Conservation (phyloP, 2,329 filamentous ascomycete genomes). For the Nothomitra cinnamomea region DNA sequence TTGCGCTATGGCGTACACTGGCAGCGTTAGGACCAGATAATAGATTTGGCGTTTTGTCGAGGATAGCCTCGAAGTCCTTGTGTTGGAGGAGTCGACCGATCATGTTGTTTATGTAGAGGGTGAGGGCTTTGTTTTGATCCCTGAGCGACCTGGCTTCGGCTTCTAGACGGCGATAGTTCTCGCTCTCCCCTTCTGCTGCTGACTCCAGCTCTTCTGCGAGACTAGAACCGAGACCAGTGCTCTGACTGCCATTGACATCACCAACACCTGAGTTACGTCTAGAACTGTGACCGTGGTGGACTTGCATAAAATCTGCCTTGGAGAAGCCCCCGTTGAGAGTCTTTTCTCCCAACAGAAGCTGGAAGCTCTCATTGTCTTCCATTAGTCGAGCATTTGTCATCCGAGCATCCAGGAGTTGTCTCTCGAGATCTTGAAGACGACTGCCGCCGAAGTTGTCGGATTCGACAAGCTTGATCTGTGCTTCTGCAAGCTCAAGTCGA, state of each 20-base stretch:
- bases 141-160: constrained; percentile 61
- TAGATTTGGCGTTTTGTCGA: constrained; percentile 59
- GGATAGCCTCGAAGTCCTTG: constrained; percentile 85
- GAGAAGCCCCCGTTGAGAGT: constrained; percentile 88
- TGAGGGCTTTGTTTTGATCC: constrained; percentile 94
- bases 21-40: constrained; percentile 27
- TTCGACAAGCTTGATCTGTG: constrained; percentile 88
- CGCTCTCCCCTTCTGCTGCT: constrained; percentile 41
- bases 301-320: constrained; percentile 60
- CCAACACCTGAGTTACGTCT: not conserved
- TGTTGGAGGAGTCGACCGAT: constrained; percentile 89
- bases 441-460: constrained; percentile 86
- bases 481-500: constrained; percentile 80
- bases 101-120: constrained; percentile 97
- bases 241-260: constrained; percentile 13
- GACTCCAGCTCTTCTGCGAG: constrained; percentile 82
- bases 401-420: constrained; percentile 73
- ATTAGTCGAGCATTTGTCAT: constrained; percentile 92
- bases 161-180: constrained; percentile 52
- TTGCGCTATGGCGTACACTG: constrained; percentile 15
- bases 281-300: constrained; percentile 21
- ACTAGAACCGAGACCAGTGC: constrained; percentile 35
- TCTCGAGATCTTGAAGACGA: constrained; percentile 67
- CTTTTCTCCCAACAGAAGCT: constrained; percentile 83
- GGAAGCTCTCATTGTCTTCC: constrained; percentile 98